Evolutionary conservation across 352 stramenopile species (phyloP).

Genomic region (Phytophthora pistaciae): DNA sequence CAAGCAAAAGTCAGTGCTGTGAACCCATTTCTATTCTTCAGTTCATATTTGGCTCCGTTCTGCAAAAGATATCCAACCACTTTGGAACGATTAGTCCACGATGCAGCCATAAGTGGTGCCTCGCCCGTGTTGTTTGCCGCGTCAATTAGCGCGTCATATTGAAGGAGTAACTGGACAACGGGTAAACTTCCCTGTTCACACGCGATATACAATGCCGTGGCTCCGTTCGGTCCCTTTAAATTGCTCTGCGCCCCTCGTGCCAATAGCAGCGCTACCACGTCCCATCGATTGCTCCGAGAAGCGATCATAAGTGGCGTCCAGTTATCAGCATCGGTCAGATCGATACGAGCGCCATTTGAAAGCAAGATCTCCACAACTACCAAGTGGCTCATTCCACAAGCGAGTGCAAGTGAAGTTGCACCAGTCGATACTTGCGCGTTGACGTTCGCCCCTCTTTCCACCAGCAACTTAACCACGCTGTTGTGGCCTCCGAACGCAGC

Average conservation of each 20-base stretch:
- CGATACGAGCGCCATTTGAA: neutral
- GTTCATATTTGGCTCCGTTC: neutral
- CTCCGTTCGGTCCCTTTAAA: neutral
- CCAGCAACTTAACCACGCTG: neutral
- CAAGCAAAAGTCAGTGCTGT: neutral
- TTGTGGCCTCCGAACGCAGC: neutral
- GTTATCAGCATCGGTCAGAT: neutral
- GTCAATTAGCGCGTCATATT: neutral
- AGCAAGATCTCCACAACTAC: neutral
- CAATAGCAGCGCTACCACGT: neutral
- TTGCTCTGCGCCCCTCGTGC: neutral
- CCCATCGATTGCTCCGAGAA: neutral
- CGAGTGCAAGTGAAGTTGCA: neutral
- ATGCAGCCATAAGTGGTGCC: neutral
- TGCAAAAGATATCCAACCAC: neutral
- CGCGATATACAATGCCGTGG: neutral
- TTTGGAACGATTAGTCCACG: neutral
- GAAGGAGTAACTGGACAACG: neutral
- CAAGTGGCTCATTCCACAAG: neutral
- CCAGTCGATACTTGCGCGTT: neutral
- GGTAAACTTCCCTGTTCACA: neutral
- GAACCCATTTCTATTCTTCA: neutral
- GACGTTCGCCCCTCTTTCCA: neutral
- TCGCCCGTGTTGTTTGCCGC: neutral
- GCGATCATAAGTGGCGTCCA: neutral